phyloP scores from a whole-genome alignment of 805 yeast genomes.

The Priceomyces melissophilus region DNA sequence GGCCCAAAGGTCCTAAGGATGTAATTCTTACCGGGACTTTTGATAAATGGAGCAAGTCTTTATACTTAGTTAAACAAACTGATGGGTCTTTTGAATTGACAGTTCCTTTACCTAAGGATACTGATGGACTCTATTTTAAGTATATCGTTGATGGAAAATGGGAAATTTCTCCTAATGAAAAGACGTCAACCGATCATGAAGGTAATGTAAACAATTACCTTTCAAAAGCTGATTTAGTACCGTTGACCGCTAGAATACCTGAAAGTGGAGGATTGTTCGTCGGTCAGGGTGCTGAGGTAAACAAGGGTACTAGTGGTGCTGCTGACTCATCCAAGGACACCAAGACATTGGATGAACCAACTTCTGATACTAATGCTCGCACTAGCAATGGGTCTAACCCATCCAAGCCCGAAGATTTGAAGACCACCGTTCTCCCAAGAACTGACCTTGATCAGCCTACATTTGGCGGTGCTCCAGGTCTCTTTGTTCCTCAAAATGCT shows the following conservation, averaged over 20 bases:
- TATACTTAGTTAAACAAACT: slow-evolving; percentile 56
- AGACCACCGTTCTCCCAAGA: slow-evolving; percentile 37
- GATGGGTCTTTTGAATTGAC: slow-evolving; percentile 61
- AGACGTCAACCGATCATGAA: slow-evolving; percentile 42
- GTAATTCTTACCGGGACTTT: slow-evolving; percentile 71
- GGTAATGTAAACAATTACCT: slow-evolving; percentile 55
- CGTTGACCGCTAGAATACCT: slow-evolving; percentile 22
- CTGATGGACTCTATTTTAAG: slow-evolving; percentile 47
- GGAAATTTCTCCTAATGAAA: slow-evolving; percentile 41
- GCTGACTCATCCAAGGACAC: background rate
- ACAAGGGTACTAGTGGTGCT: slow-evolving; percentile 48
- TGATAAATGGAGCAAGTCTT: slow-evolving; percentile 60
- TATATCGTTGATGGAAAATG: slow-evolving; percentile 72
- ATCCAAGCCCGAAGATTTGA: slow-evolving; percentile 11
- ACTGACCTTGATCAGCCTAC: slow-evolving; percentile 32
- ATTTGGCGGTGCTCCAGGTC: slow-evolving; percentile 68
- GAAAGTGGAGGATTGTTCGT: slow-evolving; percentile 29
- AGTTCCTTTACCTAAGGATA: slow-evolving; percentile 49
- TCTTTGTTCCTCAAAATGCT: slow-evolving; percentile 60
- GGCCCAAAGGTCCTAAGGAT: slow-evolving; percentile 45
- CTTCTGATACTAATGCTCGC: background rate
- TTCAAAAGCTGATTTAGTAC: slow-evolving; percentile 31
- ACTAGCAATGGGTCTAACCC: background rate
- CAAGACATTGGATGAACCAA: background rate
- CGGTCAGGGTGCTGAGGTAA: background rate